Evolutionary conservation across 768 basidiomycete species (phyloP).

Genomic region (Tylopilus cervinicoccineus): DNA sequence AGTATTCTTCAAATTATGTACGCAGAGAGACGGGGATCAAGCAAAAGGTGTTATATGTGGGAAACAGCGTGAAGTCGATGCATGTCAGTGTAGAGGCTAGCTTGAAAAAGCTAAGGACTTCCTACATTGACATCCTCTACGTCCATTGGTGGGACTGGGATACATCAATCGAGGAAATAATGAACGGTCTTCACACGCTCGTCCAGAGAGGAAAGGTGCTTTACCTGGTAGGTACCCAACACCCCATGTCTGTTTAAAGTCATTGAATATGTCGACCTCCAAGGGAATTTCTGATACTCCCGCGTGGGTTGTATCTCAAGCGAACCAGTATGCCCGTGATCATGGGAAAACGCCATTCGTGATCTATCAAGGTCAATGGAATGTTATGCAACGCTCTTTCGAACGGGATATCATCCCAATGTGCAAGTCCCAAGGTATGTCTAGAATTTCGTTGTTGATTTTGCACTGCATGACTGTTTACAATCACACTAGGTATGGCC

Average conservation of each 20-base stretch:
- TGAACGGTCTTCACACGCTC: slow-evolving; percentile 42
- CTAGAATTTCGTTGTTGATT: not conserved
- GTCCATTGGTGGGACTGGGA: slow-evolving; percentile 51
- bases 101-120: slow-evolving; percentile 49
- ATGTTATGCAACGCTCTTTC: slow-evolving; percentile 32
- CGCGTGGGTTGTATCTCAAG: slow-evolving; percentile 46
- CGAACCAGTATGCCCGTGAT: slow-evolving; percentile 47
- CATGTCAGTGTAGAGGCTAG: slow-evolving; percentile 28
- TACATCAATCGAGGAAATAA: slow-evolving; percentile 42
- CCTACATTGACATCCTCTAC: slow-evolving; percentile 55
- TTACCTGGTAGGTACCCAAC: slow-evolving; percentile 26
- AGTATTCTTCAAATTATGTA: slow-evolving; percentile 20
- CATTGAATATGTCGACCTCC: not conserved
- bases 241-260: not conserved
- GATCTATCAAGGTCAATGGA: slow-evolving; percentile 40
- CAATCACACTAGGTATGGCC: slow-evolving; percentile 12
- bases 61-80: slow-evolving; percentile 37
- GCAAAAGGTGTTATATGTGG: slow-evolving; percentile 28
- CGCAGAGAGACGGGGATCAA: slow-evolving; percentile 10
- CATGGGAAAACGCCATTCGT: slow-evolving; percentile 45
- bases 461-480: not conserved
- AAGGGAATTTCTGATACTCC: slow-evolving; percentile 38
- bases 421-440: slow-evolving; percentile 23
- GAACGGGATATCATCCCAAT: slow-evolving; percentile 43
- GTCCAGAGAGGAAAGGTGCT: slow-evolving; percentile 42